Percentiles rank a stretch among this genome's conserved stretches.
Evolutionary conservation across 179 eudicot genomes (phyloP).

Genomic region (Corrigiola litoralis): DNA sequence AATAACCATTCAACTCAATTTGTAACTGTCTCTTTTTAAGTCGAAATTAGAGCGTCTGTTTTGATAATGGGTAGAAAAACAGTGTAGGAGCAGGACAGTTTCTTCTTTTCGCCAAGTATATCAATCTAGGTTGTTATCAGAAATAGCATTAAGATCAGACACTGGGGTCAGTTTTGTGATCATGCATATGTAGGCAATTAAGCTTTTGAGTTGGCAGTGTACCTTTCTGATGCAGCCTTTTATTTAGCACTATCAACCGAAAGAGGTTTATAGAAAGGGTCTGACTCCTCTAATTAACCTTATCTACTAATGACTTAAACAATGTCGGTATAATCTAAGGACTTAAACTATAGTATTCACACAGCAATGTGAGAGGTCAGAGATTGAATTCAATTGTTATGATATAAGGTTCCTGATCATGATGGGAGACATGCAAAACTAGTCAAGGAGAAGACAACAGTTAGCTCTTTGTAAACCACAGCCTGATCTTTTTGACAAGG

Average conservation of each 20-base stretch:
- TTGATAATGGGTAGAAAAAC: no score
- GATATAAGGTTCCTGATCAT: not conserved
- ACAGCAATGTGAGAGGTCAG: no score
- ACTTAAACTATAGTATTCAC: not conserved
- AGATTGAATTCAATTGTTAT: not conserved
- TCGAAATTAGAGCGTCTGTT: no score
- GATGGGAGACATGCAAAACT: no score
- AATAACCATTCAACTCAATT: no score
- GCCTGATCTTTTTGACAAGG: not conserved
- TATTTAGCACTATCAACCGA: no score
- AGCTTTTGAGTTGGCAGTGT: slow-evolving; percentile 15
- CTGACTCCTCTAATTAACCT: not conserved
- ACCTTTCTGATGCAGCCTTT: slow-evolving; percentile 14
- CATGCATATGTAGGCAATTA: slow-evolving; percentile 6
- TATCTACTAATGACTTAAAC: not conserved
- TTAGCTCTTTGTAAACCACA: not conserved
- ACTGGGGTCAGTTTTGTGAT: not conserved
- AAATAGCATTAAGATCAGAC: not conserved
- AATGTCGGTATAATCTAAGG: not conserved
- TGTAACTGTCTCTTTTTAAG: no score
- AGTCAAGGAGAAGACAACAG: not conserved
- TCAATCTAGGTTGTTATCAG: not conserved
- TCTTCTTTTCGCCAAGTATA: not conserved
- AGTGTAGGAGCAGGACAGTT: not conserved
- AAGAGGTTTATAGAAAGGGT: not conserved